Evolutionary conservation across 352 stramenopile species (phyloP).

Genomic region (Sclerospora graminicola): DNA sequence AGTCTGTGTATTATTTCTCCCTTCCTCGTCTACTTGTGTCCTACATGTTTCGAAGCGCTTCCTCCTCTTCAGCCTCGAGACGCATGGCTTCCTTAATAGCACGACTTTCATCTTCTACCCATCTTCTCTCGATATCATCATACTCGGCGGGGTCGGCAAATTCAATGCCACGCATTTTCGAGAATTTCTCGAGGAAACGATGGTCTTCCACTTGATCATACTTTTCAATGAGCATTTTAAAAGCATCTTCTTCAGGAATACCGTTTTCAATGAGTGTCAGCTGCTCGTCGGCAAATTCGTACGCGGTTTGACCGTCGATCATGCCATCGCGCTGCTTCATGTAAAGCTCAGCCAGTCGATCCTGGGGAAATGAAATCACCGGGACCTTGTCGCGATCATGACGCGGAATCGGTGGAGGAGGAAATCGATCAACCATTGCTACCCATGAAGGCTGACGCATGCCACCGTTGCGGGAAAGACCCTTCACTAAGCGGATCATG

Average conservation of each 20-base stretch:
- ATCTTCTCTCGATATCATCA: constrained; percentile 73
- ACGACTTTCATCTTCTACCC: constrained; percentile 66
- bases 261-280: constrained; percentile 79
- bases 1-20: too few species aligned
- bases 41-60: constrained; percentile 64
- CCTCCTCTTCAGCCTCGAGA: constrained; percentile 72
- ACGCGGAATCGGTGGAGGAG: constrained; percentile 58
- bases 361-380: constrained; percentile 77
- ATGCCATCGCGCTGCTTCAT: constrained; percentile 60
- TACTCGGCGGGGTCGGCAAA: constrained; percentile 71
- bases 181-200: constrained; percentile 77
- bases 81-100: constrained; percentile 82
- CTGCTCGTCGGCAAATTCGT: constrained; percentile 83
- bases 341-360: constrained; percentile 76
- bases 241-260: constrained; percentile 70
- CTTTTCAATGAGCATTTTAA: constrained; percentile 71
- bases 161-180: constrained; percentile 65
- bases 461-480: constrained; percentile 65
- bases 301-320: constrained; percentile 68
- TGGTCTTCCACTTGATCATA: constrained; percentile 76
- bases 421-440: constrained; percentile 64
- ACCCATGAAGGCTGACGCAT: constrained; percentile 68
- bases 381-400: constrained; percentile 66
- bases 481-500: constrained; percentile 73
- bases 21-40: constrained; percentile 1